Base-by-base conservation (phyloP, 768 basidiomycete genomes). In the Termitomyces sp. region DNA sequence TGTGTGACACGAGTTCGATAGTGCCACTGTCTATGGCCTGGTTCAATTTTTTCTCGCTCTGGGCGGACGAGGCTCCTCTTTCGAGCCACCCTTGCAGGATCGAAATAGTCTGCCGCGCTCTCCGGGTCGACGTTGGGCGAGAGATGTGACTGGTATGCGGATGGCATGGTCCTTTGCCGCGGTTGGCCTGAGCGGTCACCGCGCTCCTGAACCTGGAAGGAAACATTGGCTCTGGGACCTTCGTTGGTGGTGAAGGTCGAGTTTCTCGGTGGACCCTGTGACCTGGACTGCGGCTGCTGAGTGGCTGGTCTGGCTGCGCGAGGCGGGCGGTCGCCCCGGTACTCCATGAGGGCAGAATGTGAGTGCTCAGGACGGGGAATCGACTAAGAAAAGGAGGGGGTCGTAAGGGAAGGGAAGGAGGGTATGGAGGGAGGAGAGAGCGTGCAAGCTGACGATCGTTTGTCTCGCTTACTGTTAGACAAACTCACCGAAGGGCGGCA, bases 1-100 rank as follows among this genome's bases (percentile, higher is more conserved):
- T 86, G 84, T 24, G 88, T 88, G 20, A 92, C 92, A 72, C 91
- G 94, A 57, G 80, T 85, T 54, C 92, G 85, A 73, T 98, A 98
- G 73, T 98, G 90, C 87, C 88, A 98, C 66, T 94, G 87, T 51
- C 94, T 83, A 76, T 98, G 94, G 43, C 86, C 85, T 10, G 94
- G 94, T 66, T 98, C 94, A 64, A 98, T 92, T 79, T 95, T 93
- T 77, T 97, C 95, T 57, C 96, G 79, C 72, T 99, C 96, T 5
- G 96, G 96, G 56, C 81, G 78, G 54, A 98, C 91, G 18, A 99
- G 80, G 68, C 88, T 91, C 79, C 94, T 95, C 80, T 97, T 98
- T 68, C 97, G 76, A 57, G 78, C 74, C 7, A 92, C 81, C 57
- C 78, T 76, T 16, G 76, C 71, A 3, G 79, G 76, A 63, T 84